Base-by-base conservation (phyloP, 257 asterid genomes). In the Craterostigma plantagineum region DNA sequence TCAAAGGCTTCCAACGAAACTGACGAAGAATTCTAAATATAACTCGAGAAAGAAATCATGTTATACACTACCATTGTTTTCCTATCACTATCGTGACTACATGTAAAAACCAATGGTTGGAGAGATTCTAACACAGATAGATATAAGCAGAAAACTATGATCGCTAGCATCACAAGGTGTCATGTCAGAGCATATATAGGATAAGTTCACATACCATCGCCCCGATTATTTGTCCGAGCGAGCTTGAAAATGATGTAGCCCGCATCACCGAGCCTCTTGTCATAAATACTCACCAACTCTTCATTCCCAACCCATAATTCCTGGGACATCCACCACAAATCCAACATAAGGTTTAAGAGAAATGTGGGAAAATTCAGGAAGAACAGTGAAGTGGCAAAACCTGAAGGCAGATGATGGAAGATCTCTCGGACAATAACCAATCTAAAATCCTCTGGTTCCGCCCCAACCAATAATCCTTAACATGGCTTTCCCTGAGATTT, bases 271-370 rank as follows among this genome's bases (percentile, higher is more conserved):
- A 83, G 99, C 69, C 95, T 83, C 70, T 72, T 77, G 54, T 83
- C 81, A 45, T 90, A 90, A 34, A 90, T 69, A 56, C 54, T 67
- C 46, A 90, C 95, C 50, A 90, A 66, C 55, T 90, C 98, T 57
- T 76, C 94, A 66, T 90, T 90, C 33, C 93, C 95, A 75, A 90
- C 91, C 98, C 98, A 90, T 52, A 90, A 75, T 65, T 90, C 98
- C 93, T 87, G 55, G 51, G 55, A 17, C 16, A 42, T 7, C 44
- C 33, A n/a, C 45, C 60, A 16, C 34, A 39, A 17, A 43, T 9
- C 16, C 10, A 48, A 11, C 52, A 46, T 48, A 23, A 23, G 30
- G 6, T 23, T 3, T 12, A 41, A 11, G 15, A 2, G 10, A 41
- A 4, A 41, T 8, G 10, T 11, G 1, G 1, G 14, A 2, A 27